Base-by-base conservation (phyloP, 257 asterid species). In the Fraxinus pennsylvanica region DNA sequence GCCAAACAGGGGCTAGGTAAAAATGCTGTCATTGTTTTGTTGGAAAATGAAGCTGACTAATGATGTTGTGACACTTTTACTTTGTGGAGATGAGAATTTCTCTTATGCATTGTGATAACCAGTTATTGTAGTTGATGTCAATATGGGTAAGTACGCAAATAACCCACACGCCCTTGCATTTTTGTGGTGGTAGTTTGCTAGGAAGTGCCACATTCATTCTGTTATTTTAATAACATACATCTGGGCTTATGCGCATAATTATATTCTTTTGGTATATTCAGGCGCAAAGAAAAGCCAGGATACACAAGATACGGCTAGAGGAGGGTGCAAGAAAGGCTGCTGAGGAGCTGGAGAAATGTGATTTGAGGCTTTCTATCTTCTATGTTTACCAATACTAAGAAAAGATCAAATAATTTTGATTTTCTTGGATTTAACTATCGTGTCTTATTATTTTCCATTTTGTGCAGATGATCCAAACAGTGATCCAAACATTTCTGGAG, bases 301-400 rank as follows among this genome's bases (percentile, higher is more conserved):
- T 95, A 81, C 99, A 92, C 86, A 83, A 86, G 86, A 4, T 91
- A 74, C 91, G 97, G 75, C 88, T 94, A 57, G 99, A 92, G 87
- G 95, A 89, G 83, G 99, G 99, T 72, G 94, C 97, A 50, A 91
- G 88, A 84, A 94, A 90, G 87, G 97, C 92, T 76, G 96, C 96
- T 22, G 97, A 95, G 86, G 98, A 91, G 87, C 81, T 91, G 82
- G 96, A 95, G 86, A 90, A 89, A 91, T 90, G 99, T 95, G 74
- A 79, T 67, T 72, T 47, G 19, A 33, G 69, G 27, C 63, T 69
- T 68, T 72, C 21, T 30, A 63, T 63, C 33, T 63, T 63, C 69
- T 63, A 27, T 10, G 36, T 63, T 63, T 63, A 10, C 36, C 9
- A 63, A 25, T 10, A 12, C 5, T 63, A 25, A 63, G 29, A 59